phyloP scores from a whole-genome alignment of 176 grass and related monocot genomes.

The Avena insularis region DNA sequence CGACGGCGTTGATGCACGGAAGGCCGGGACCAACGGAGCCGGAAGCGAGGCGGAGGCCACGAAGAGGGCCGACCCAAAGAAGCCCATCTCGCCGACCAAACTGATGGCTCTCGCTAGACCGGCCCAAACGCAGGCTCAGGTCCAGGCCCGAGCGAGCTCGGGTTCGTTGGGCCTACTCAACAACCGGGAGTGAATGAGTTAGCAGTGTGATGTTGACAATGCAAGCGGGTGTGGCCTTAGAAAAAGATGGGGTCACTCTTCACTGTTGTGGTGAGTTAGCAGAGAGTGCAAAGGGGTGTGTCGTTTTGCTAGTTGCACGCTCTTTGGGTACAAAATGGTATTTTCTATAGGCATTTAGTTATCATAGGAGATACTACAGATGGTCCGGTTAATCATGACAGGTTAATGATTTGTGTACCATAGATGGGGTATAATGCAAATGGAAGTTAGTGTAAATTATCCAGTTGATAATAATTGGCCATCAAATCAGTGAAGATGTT shows the following conservation, averaged over 20 bases:
- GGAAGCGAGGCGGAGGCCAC: not conserved
- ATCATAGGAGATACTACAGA: conserved; percentile 13
- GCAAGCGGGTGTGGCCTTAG: not conserved
- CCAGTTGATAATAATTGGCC: conserved; percentile 22
- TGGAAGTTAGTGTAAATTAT: conserved; percentile 48
- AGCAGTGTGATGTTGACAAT: not conserved
- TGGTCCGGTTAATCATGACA: not conserved
- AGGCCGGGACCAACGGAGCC: not conserved
- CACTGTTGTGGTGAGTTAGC: not conserved
- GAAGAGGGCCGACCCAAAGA: conserved; percentile 46
- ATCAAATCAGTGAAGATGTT: conserved; percentile 32
- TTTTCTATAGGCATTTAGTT: conserved; percentile 12
- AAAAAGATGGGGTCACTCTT: not conserved
- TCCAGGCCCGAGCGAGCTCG: conserved; percentile 9
- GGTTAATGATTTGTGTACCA: conserved; percentile 35
- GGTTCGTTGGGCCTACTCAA: conserved; percentile 48
- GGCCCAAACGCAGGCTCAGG: not conserved
- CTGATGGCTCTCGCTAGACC: conserved; percentile 4
- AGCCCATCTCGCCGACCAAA: conserved; percentile 38
- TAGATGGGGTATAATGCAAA: conserved; percentile 38
- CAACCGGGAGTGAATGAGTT: conserved; percentile 4
- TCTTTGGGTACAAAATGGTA: conserved; percentile 4
- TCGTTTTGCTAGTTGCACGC: conserved; percentile 53
- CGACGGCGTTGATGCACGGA: conserved; percentile 45
- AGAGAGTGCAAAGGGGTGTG: not conserved